These are phyloP conservation scores for Prototheca wickerhamii DNA, from an alignment of 163 green algal species.

Conservation along the genomic window DNA sequence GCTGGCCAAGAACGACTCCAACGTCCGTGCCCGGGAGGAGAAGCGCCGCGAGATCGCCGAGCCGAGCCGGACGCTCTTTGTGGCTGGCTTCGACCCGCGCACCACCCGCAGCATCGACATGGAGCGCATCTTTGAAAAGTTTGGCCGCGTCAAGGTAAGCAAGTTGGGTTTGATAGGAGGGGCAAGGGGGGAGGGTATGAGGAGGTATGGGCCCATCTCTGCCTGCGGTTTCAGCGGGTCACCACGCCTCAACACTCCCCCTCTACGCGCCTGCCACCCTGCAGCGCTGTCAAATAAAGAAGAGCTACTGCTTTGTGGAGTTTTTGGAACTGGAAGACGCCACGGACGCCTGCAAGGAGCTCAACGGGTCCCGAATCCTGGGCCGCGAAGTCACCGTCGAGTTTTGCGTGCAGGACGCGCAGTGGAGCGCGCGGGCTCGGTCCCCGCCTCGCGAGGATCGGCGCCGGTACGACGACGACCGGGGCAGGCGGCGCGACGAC, in stretches of 20 bases:
- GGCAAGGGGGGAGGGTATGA: not conserved
- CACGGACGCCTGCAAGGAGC: constrained; percentile 22
- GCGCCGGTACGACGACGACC: not conserved
- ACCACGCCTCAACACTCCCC: not conserved
- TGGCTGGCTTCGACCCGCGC: constrained; percentile 50
- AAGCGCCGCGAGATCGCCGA: constrained; percentile 13
- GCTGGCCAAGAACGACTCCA: constrained; percentile 40
- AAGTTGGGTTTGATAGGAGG: not conserved
- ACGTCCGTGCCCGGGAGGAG: constrained; percentile 33
- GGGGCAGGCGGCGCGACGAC: not conserved
- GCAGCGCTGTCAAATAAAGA: constrained; percentile 43
- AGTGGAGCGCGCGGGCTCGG: not conserved
- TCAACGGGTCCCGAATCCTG: constrained; percentile 19
- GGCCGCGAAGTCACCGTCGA: constrained; percentile 22
- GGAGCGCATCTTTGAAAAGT: constrained; percentile 39
- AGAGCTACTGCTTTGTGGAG: constrained; percentile 52
- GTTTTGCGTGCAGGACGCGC: not conserved
- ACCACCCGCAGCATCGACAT: constrained; percentile 24
- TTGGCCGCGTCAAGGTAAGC: constrained; percentile 31
- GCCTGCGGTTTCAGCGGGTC: not conserved
- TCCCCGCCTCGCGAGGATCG: not conserved
- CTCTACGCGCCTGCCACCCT: not conserved
- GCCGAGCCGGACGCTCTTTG: constrained; percentile 44
- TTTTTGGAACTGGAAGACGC: constrained; percentile 41
- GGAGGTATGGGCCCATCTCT: not conserved